phyloP scores from a whole-genome alignment of 306 rosid genomes.

The Calophaca sinica region DNA sequence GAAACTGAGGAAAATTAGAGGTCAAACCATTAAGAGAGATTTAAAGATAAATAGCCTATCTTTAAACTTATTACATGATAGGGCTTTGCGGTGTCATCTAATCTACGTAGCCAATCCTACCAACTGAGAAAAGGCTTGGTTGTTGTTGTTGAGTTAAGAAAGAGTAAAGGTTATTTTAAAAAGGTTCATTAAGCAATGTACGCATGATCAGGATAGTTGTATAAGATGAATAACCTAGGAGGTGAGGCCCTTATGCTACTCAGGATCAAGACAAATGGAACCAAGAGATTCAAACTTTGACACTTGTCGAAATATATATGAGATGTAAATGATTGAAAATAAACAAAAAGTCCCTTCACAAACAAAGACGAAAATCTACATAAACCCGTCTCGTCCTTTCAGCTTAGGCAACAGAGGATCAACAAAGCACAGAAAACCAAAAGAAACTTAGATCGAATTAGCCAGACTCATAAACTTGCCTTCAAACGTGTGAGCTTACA shows the following conservation, averaged over 20 bases:
- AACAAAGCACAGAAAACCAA: no score
- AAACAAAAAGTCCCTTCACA: background rate
- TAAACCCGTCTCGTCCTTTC: background rate
- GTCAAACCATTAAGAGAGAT: background rate
- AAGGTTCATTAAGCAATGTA: slow-evolving; percentile 16
- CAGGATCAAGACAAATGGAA: slow-evolving; percentile 27
- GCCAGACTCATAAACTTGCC: background rate
- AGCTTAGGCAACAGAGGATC: no score
- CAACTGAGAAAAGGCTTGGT: background rate
- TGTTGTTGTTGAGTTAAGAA: background rate
- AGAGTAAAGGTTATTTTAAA: slow-evolving; percentile 8
- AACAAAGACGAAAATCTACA: slow-evolving; percentile 19
- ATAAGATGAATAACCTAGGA: slow-evolving; percentile 10
- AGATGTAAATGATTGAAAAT: background rate
- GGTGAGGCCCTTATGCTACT: slow-evolving; percentile 21
- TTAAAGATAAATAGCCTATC: background rate
- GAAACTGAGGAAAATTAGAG: background rate
- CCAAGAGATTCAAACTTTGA: slow-evolving; percentile 28
- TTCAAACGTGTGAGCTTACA: background rate
- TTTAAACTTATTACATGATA: background rate
- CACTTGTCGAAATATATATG: background rate
- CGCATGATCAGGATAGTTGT: slow-evolving; percentile 4
- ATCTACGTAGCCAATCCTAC: background rate
- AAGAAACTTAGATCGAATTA: no score
- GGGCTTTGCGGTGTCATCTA: background rate